Evolutionary conservation across 768 basidiomycete genomes (phyloP).

Genomic region (Mycena galopus): DNA sequence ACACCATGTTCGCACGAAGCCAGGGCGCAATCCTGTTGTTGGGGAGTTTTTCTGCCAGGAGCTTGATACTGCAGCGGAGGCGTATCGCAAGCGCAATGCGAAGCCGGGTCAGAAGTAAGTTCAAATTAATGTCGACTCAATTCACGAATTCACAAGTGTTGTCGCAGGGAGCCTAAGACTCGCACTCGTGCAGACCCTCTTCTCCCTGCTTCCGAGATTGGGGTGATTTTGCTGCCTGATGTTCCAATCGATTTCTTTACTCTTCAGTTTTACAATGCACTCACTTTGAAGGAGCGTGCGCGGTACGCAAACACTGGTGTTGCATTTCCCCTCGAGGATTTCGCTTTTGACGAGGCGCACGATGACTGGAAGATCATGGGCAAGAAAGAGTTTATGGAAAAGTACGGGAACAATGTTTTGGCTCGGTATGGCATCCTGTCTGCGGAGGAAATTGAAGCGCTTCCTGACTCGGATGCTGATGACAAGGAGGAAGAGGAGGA

Average conservation of each 20-base stretch:
- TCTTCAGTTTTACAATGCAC: slow-evolving; percentile 17
- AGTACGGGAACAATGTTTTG: slow-evolving; percentile 23
- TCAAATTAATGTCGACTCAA: neutral
- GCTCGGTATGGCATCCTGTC: slow-evolving; percentile 14
- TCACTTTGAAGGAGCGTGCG: slow-evolving; percentile 15
- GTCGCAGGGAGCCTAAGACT: neutral
- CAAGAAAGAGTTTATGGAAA: slow-evolving; percentile 16
- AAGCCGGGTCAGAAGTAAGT: slow-evolving; percentile 13
- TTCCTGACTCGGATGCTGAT: slow-evolving; percentile 11
- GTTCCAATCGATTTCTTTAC: slow-evolving; percentile 25
- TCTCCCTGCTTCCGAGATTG: slow-evolving; percentile 10
- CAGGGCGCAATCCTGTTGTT: slow-evolving; percentile 13
- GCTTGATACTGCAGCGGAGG: slow-evolving; percentile 11
- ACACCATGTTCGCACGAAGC: slow-evolving; percentile 6
- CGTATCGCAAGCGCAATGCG: slow-evolving; percentile 15
- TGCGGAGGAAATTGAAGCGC: slow-evolving; percentile 2
- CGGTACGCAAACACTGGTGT: slow-evolving; percentile 20
- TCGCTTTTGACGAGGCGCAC: slow-evolving; percentile 7
- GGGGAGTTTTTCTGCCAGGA: slow-evolving; percentile 1
- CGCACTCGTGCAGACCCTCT: slow-evolving; percentile 4
- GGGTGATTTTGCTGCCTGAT: slow-evolving; percentile 2
- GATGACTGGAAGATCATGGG: slow-evolving; percentile 21
- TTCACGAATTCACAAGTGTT: neutral
- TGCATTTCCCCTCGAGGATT: slow-evolving; percentile 19
- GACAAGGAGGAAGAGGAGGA: slow-evolving; percentile 22